These are phyloP conservation scores for Neopestalotiopsis rosae DNA, from an alignment of 2,329 filamentous ascomycete genomes.

Conservation along the genomic window DNA sequence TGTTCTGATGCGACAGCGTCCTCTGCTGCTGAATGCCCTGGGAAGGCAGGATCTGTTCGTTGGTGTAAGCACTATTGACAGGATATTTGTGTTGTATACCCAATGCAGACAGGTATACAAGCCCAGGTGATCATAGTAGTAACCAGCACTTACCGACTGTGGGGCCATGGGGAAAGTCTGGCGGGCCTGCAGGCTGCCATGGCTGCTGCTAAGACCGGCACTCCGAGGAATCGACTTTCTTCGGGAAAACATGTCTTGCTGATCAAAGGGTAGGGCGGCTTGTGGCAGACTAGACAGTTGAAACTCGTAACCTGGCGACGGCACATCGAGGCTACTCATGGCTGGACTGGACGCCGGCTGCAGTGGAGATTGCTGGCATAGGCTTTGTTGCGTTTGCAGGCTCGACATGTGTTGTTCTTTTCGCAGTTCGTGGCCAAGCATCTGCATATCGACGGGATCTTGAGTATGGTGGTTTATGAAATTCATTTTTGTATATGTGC, in stretches of 20 bases:
- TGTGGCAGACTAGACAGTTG: slow-evolving; percentile 31
- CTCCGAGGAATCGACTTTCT: slow-evolving; percentile 37
- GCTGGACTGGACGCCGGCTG: slow-evolving; percentile 24
- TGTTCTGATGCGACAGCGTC: slow-evolving; percentile 40
- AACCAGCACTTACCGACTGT: slow-evolving; percentile 34
- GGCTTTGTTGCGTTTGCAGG: slow-evolving; percentile 32
- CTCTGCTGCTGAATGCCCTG: slow-evolving; percentile 37
- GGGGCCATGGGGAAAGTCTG: slow-evolving; percentile 18
- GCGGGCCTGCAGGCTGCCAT: slow-evolving; percentile 22
- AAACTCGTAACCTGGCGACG: slow-evolving; percentile 31
- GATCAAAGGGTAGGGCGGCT: slow-evolving; percentile 24
- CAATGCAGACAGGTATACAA: neutral
- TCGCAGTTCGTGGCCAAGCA: slow-evolving; percentile 31
- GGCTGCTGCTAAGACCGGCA: slow-evolving; percentile 23
- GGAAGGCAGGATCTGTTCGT: slow-evolving; percentile 17
- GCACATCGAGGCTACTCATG: slow-evolving; percentile 26
- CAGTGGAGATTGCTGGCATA: slow-evolving; percentile 31
- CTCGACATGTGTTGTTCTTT: slow-evolving; percentile 27
- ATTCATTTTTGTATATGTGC: neutral
- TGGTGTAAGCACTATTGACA: slow-evolving; percentile 11
- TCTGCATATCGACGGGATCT: slow-evolving; percentile 31
- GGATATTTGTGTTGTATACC: slow-evolving; percentile 1
- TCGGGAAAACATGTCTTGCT: slow-evolving; percentile 33
- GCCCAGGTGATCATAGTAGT: neutral
- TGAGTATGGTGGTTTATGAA: slow-evolving; percentile 31